A percentile compares a stretch with the other conserved stretches of the same genome.
Conservation (phyloP, 2,329 filamentous ascomycete species). For the Xylaria sp. region DNA sequence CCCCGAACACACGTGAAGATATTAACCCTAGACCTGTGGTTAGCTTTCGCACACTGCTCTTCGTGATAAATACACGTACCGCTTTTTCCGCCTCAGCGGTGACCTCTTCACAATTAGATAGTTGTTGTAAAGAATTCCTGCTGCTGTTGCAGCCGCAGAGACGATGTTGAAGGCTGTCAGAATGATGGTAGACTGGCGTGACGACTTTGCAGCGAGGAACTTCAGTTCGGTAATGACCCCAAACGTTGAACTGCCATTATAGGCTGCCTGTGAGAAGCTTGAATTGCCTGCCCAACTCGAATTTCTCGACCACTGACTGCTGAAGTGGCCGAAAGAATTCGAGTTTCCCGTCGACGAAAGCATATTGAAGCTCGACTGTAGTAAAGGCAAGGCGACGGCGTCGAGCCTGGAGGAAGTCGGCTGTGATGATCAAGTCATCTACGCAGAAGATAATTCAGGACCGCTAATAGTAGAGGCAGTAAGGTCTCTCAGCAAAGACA, state of each 20-base stretch:
- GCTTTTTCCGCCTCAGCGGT: constrained; percentile 45
- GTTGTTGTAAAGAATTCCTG: constrained; percentile 63
- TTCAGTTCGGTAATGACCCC: constrained; percentile 57
- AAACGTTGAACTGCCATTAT: constrained; percentile 49
- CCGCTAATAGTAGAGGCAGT: constrained; percentile 38
- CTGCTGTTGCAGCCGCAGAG: constrained; percentile 60
- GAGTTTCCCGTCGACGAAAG: constrained; percentile 28
- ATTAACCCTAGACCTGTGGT: constrained; percentile 34
- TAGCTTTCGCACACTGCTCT: constrained; percentile 26
- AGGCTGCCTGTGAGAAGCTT: constrained; percentile 38
- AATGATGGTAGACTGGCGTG: constrained; percentile 66
- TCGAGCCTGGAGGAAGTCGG: constrained; percentile 35
- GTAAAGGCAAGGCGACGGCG: constrained; percentile 39
- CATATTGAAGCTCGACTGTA: constrained; percentile 33
- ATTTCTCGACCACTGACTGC: constrained; percentile 36
- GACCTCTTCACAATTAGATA: constrained; percentile 53
- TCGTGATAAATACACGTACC: constrained; percentile 42
- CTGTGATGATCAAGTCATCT: constrained; percentile 52
- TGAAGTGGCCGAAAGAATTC: constrained; percentile 35
- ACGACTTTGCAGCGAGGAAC: constrained; percentile 60
- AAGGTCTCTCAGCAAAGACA: constrained; percentile 18
- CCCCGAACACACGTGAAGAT: constrained; percentile 52
- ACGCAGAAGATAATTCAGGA: constrained; percentile 43
- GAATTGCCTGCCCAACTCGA: constrained; percentile 34
- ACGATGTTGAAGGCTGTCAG: constrained; percentile 66